A percentile compares a stretch with the other conserved stretches of the same genome.
Evolutionary conservation across 2,329 filamentous ascomycete genomes (phyloP).

Genomic region (Phaeosphaeriaceae sp.): DNA sequence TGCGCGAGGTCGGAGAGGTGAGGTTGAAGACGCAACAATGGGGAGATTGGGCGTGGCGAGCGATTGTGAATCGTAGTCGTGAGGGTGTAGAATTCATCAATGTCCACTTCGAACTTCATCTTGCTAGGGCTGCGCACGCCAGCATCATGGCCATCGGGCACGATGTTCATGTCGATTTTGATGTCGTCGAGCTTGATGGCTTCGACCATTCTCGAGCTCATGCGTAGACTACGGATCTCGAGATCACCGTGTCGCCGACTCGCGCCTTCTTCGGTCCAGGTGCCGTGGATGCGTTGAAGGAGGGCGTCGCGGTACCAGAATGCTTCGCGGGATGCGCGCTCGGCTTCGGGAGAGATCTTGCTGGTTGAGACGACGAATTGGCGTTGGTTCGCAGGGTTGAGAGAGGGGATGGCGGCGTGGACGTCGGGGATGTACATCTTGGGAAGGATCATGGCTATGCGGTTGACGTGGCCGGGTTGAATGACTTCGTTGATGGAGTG

Average conservation of each 20-base stretch:
- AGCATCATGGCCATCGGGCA: slow-evolving; percentile 18
- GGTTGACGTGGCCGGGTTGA: slow-evolving; percentile 70
- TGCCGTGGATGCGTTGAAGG: slow-evolving; percentile 73
- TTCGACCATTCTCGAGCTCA: slow-evolving; percentile 82
- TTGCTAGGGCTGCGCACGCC: neutral
- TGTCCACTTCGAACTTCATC: slow-evolving; percentile 55
- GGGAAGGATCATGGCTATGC: slow-evolving; percentile 78
- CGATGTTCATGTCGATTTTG: slow-evolving; percentile 62
- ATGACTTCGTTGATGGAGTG: slow-evolving; percentile 53
- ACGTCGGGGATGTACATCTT: slow-evolving; percentile 80
- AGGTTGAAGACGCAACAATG: slow-evolving; percentile 79
- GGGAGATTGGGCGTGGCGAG: slow-evolving; percentile 70
- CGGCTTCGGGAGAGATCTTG: slow-evolving; percentile 79
- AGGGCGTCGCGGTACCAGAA: slow-evolving; percentile 93
- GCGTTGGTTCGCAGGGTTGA: slow-evolving; percentile 83
- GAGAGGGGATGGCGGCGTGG: slow-evolving; percentile 77
- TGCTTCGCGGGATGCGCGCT: slow-evolving; percentile 78
- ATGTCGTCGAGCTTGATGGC: slow-evolving; percentile 82
- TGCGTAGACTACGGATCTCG: slow-evolving; percentile 77
- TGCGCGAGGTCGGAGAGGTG: too few species aligned
- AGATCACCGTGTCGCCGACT: slow-evolving; percentile 69
- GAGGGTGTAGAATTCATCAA: slow-evolving; percentile 74
- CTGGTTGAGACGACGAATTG: slow-evolving; percentile 89
- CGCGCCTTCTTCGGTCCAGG: slow-evolving; percentile 69
- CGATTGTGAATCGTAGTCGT: slow-evolving; percentile 78